Conservation (phyloP, 768 basidiomycete species). For the Rhizopogon vulgaris region DNA sequence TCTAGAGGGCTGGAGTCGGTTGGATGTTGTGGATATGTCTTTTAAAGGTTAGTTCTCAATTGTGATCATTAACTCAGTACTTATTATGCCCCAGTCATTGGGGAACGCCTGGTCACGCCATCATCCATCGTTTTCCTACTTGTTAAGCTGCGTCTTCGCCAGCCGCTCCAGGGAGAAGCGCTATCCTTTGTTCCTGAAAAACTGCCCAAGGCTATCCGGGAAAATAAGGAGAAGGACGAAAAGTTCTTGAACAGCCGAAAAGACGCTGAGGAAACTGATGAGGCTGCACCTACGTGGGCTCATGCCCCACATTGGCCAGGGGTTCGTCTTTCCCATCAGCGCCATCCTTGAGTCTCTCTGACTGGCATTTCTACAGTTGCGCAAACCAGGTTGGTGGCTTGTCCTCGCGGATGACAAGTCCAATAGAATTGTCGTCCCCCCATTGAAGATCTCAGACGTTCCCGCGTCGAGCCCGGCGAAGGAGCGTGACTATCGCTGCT, state of each 20-base stretch:
- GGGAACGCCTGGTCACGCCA: conserved; percentile 82
- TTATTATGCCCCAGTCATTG: conserved; percentile 56
- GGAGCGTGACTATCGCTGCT: conserved; percentile 64
- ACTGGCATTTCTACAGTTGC: conserved; percentile 42
- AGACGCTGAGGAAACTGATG: conserved; percentile 57
- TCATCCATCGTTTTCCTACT: conserved; percentile 83
- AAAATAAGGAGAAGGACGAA: conserved; percentile 59
- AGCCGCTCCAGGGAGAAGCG: conserved; percentile 35
- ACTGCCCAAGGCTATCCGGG: conserved; percentile 35
- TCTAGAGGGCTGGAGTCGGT: conserved; percentile 61
- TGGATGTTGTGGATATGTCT: conserved; percentile 74
- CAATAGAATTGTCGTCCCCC: conserved; percentile 82
- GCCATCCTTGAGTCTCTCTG: neutral
- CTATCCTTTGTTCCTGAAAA: conserved; percentile 33
- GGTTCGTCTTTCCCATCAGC: conserved; percentile 37
- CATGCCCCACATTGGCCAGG: conserved; percentile 93
- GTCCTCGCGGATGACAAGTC: conserved; percentile 84
- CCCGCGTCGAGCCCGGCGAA: conserved; percentile 50
- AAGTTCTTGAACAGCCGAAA: conserved; percentile 60
- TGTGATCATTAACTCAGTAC: conserved; percentile 1
- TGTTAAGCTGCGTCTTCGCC: conserved; percentile 72
- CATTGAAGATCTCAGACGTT: conserved; percentile 73
- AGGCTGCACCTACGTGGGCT: conserved; percentile 49
- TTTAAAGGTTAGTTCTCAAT: conserved; percentile 66
- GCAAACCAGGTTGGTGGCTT: conserved; percentile 91